phyloP scores from a whole-genome alignment of 352 stramenopile genomes.

The Phytophthora megakarya region DNA sequence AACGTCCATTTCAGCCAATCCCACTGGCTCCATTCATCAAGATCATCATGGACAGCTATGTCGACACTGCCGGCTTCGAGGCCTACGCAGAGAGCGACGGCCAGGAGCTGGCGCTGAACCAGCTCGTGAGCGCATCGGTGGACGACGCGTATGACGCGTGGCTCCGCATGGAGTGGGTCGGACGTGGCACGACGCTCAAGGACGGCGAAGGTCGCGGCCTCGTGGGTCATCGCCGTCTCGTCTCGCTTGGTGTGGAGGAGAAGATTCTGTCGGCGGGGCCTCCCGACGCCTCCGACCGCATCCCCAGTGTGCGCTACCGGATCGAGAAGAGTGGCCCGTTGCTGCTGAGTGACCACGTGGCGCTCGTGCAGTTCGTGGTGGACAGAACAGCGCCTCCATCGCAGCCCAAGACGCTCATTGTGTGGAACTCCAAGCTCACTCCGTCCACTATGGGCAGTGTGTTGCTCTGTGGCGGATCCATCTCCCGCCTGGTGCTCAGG shows the following conservation, averaged over 20 bases:
- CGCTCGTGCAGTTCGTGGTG: slow-evolving; percentile 59
- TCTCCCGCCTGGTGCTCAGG: slow-evolving; percentile 44
- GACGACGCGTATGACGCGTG: slow-evolving; percentile 55
- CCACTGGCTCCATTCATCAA: neutral
- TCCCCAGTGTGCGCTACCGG: slow-evolving; percentile 56
- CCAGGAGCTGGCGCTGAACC: slow-evolving; percentile 50
- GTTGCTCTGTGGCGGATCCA: slow-evolving; percentile 58
- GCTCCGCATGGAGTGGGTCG: slow-evolving; percentile 54
- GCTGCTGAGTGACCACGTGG: slow-evolving; percentile 56
- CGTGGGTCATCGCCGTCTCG: slow-evolving; percentile 45
- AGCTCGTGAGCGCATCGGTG: slow-evolving; percentile 41
- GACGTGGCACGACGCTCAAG: slow-evolving; percentile 34
- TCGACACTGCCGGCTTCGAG: slow-evolving; percentile 47
- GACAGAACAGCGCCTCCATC: slow-evolving; percentile 32
- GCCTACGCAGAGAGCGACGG: slow-evolving; percentile 54
- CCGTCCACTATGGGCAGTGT: slow-evolving; percentile 55
- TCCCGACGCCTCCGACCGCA: slow-evolving; percentile 44
- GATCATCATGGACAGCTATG: slow-evolving; percentile 38
- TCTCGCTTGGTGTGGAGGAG: slow-evolving; percentile 55
- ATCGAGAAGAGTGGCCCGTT: slow-evolving; percentile 50
- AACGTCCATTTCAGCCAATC: slow-evolving; percentile 15
- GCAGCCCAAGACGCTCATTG: slow-evolving; percentile 54
- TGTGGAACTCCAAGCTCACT: slow-evolving; percentile 68
- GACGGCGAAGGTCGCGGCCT: slow-evolving; percentile 45
- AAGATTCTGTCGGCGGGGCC: slow-evolving; percentile 56